Evolutionary conservation across 2,329 filamentous ascomycete genomes (phyloP).

Genomic region (Hawksworthiomyces lignivorus): DNA sequence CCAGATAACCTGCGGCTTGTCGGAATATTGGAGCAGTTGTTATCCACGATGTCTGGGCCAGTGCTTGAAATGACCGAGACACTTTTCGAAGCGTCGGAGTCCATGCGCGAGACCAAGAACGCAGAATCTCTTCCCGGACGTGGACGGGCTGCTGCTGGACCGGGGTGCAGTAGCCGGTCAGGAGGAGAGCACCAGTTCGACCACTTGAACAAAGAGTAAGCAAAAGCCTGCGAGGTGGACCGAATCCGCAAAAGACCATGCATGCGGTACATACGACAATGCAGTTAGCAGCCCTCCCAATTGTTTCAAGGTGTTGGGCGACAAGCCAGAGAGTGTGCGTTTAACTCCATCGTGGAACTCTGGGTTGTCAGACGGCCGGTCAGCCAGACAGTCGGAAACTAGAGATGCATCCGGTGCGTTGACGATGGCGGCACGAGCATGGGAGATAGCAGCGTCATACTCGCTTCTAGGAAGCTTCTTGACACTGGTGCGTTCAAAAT

Average conservation of each 20-base stretch:
- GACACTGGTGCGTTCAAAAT: conserved; percentile 30
- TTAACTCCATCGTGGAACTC: conserved; percentile 44
- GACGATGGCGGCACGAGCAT: conserved; percentile 27
- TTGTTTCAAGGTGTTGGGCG: conserved; percentile 24
- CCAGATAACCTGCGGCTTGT: conserved; percentile 49
- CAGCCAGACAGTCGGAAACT: conserved; percentile 45
- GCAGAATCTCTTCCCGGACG: conserved; percentile 54
- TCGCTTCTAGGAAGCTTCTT: conserved; percentile 41
- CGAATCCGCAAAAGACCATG: neutral
- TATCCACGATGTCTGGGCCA: conserved; percentile 48
- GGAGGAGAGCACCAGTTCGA: conserved; percentile 48
- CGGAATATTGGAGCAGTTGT: conserved; percentile 48
- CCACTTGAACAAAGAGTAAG: conserved; percentile 21
- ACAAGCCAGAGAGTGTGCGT: conserved; percentile 31
- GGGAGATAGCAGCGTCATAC: conserved; percentile 38
- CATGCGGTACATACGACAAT: conserved; percentile 29
- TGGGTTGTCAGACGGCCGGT: conserved; percentile 43
- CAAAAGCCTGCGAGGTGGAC: no score
- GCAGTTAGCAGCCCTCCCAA: conserved; percentile 32
- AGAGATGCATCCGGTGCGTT: conserved; percentile 30
- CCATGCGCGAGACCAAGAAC: conserved; percentile 53
- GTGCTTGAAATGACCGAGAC: conserved; percentile 44
- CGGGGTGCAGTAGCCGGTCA: conserved; percentile 60
- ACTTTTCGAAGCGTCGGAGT: conserved; percentile 47
- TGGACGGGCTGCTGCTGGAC: conserved; percentile 53